Evolutionary conservation across 805 yeast species (phyloP), one percentile per base, ranked within the genome.

Genomic region (Isabelozyma pseudorhagii): DNA sequence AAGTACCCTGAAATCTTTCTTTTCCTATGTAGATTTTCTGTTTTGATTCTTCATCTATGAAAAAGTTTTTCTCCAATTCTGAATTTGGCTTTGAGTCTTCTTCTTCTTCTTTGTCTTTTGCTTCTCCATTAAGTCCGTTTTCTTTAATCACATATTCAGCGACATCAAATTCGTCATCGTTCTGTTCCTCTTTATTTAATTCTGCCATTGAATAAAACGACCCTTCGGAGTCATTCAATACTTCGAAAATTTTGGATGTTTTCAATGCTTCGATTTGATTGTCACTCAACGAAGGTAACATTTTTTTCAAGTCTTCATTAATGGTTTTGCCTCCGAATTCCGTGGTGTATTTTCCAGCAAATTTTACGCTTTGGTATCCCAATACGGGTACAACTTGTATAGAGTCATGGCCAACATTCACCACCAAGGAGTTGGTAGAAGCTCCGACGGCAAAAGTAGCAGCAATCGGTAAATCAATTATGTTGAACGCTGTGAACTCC

Each of bases 81-180:
- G 80, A 74, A 68, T 93, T 92, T 34, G 79, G 74, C 61, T 69
- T 65, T 53, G 63, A 51, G 59, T 69, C 71, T 11, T 62, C 63
- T 40, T 60, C 71, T 29, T 64, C 68, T 36, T 66, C 69, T 14
- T 61, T 66, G 28, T 63, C 67, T 41, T 54, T 60, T 14, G 51
- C 51, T 58, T 58, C 71, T 55, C 63, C 68, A 52, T 68, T 64
- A 48, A 74, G 71, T 4, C 31, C 82, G 53, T 85, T 81, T 11
- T 84, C 90, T 53, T 89, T 84, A 1, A 94, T 81, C 10, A 92
- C 94, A 56, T 92, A 83, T 40, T 91, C 89, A 2, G 97, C 97
- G 45, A 93, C 91, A 64, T 93, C 97, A 38, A 90, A 77, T 3
- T 84, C 82, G 47, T 90, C 96, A 29, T 87, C 93, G 38, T 83